phyloP scores from a whole-genome alignment of 495 filamentous ascomycete genomes.

The Cercophora samala region DNA sequence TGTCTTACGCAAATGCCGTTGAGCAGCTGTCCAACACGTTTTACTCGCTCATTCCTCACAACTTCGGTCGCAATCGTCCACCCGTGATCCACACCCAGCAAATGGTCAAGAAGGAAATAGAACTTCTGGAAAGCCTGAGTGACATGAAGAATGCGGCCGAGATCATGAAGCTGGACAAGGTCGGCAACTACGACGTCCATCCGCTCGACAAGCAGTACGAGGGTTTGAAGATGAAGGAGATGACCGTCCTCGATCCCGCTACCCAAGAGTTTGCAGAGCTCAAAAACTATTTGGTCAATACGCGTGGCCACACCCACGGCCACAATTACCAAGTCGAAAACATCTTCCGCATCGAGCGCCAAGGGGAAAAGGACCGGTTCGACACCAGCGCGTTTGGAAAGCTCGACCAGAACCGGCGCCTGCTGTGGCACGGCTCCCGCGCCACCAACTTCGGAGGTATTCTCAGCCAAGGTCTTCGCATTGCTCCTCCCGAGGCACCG shows the following conservation, averaged over 20 bases:
- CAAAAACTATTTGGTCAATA: constrained; percentile 62
- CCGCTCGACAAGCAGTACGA: constrained; percentile 67
- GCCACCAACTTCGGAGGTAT: constrained; percentile 81
- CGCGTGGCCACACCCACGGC: constrained; percentile 58
- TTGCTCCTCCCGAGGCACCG: constrained; percentile 80
- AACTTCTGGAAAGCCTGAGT: constrained; percentile 69
- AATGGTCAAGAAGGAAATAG: constrained; percentile 68
- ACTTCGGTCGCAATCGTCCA: constrained; percentile 69
- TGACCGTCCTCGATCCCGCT: constrained; percentile 59
- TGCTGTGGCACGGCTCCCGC: constrained; percentile 83
- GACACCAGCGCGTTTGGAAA: constrained; percentile 48
- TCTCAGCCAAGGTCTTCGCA: constrained; percentile 77
- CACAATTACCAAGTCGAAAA: constrained; percentile 59
- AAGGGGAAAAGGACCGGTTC: constrained; percentile 71
- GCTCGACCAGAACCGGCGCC: constrained; percentile 52
- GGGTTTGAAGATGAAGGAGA: constrained; percentile 68
- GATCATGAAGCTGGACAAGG: constrained; percentile 66
- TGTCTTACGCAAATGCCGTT: constrained; percentile 38
- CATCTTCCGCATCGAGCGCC: constrained; percentile 78
- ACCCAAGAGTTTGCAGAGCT: constrained; percentile 64
- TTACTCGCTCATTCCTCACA: constrained; percentile 78
- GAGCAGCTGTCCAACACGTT: constrained; percentile 68
- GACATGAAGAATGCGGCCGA: constrained; percentile 78
- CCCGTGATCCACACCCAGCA: constrained; percentile 55
- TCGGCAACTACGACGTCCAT: constrained; percentile 50